Base-by-base conservation (phyloP, 495 filamentous ascomycete genomes). In the Sabuloglossum arenarium region DNA sequence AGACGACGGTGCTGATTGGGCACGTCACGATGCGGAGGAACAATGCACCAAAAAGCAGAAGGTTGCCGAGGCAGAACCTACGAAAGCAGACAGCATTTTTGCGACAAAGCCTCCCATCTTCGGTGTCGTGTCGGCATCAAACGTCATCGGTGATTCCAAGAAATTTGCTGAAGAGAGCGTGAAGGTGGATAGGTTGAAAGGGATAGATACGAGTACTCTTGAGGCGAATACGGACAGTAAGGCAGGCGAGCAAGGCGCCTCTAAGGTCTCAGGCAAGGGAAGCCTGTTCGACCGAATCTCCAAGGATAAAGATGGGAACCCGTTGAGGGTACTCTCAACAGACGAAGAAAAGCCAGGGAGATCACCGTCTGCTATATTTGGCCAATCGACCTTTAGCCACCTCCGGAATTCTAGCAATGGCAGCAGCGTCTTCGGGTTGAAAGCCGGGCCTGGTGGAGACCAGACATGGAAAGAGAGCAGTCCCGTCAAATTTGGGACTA, bases 281-380 rank as follows among this genome's bases (percentile, higher is more conserved):
- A 25, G 74, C 62, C 59, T 82, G 3, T 84, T 84, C 55, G 78
- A 79, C 53, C 73, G 77, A 43, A 68, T 81, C 16, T 65, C 73
- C 29, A 75, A 68, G 58, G 68, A 68, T 14, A 54, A 63, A 14
- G 69, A 73, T 53, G 72, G 76, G 53, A 68, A 79, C 59, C 69
- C 72, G 27, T 63, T 79, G 53, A 66, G 47, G 47, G 25, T 30
- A 12, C 28, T 25, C 42, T 39, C 34, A 9, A 28, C 37, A 16
- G 29, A 32, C 28, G 53, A 23, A n/a, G 25, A 55, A n/a, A 53
- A 30, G 50, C 0, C 50, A 19, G n/a, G 19, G 3, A 53, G 6
- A 30, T 28, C 23, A 4, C n/a, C 50, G 50, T 30, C 32, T 6
- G 24, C 23, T 53, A 16, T n/a, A 3, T 21, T 45, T 3, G 1